These are phyloP conservation scores for Pythium phragmitis DNA, from an alignment of 352 stramenopile species.

Conservation along the genomic window DNA sequence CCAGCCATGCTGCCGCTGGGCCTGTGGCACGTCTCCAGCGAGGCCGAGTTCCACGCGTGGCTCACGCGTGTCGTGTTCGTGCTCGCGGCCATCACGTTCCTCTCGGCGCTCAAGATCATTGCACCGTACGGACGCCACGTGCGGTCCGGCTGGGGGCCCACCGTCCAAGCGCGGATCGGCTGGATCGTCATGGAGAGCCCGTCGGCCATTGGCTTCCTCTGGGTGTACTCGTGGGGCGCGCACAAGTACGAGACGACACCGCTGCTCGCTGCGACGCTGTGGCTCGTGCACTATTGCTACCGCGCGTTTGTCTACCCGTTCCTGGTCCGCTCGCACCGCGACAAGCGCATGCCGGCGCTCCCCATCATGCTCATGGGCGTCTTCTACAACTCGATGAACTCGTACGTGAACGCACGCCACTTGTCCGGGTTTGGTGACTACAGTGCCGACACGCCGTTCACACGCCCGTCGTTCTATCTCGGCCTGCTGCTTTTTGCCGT, in stretches of 20 bases:
- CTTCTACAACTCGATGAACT: slow-evolving; percentile 73
- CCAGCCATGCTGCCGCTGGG: slow-evolving; percentile 25
- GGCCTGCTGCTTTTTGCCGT: slow-evolving; percentile 48
- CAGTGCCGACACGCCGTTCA: slow-evolving; percentile 31
- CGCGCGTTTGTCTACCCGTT: slow-evolving; percentile 70
- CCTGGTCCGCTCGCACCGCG: slow-evolving; percentile 48
- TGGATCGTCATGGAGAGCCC: slow-evolving; percentile 76
- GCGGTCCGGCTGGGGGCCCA: slow-evolving; percentile 55
- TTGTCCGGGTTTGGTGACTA: slow-evolving; percentile 65
- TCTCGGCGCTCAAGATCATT: slow-evolving; percentile 50
- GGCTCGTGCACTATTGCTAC: slow-evolving; percentile 69
- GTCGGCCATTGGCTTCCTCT: slow-evolving; percentile 59
- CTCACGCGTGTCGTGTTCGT: slow-evolving; percentile 43
- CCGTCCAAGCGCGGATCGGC: slow-evolving; percentile 50
- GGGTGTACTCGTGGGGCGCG: slow-evolving; percentile 46
- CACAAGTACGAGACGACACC: slow-evolving; percentile 39
- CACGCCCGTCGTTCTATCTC: slow-evolving; percentile 49
- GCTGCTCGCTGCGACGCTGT: slow-evolving; percentile 50
- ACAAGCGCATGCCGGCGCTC: slow-evolving; percentile 59
- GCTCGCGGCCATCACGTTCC: slow-evolving; percentile 49
- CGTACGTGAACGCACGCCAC: slow-evolving; percentile 68
- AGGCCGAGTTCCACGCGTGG: slow-evolving; percentile 55
- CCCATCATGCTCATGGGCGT: slow-evolving; percentile 50
- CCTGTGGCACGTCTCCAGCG: slow-evolving; percentile 26
- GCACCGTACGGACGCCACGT: slow-evolving; percentile 63